Base-by-base conservation (phyloP, 352 stramenopile species). In the Elongisporangium prolatum region DNA sequence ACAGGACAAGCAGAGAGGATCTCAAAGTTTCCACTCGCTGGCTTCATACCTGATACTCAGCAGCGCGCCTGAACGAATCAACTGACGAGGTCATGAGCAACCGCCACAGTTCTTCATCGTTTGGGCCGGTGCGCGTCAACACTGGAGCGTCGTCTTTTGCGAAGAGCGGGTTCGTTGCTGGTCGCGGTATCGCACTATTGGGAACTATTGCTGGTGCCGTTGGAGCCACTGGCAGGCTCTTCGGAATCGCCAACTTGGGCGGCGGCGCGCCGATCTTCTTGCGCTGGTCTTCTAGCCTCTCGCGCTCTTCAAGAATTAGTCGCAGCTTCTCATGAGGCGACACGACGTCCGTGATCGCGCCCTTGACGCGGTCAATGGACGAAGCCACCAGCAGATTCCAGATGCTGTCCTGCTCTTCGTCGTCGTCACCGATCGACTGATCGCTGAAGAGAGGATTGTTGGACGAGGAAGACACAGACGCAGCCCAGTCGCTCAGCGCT, bases 41-140 rank as follows among this genome's bases (percentile, higher is more conserved):
- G n/a, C 17, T 51, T 68, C 54, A 75, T 28, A 70, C 63, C 21
- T 76, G 64, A 24, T 73, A 68, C 53, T 86, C 71, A 17, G 65
- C 66, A 11, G 68, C 63, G 18, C 62, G 65, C n/a, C 74, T 64
- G 24, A 84, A 71, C 56, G 66, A 68, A 44, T 87, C 74, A 50
- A 87, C 68, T 4, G 77, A 84, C 50, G 77, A 87, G n/a, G 77
- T 84, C 80, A 92, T 92, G 21, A 92, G 69, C 48, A 90, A 52
- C n/a, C 76, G 73, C 77, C 81, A 85, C 3, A 90, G 66, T 56
- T 86, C 74, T 52, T 92, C 80, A 67, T 88, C 80, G 8, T 61
- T 61, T 4, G 71, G 55, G 5, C 11, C 28, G 10, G 17, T 21
- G n/a, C 57, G 17, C 48, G 67, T n/a, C 8, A 38, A 56, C 37